Evolutionary conservation across 2,329 filamentous ascomycete genomes (phyloP).

Genomic region (Macroventuria anomochaeta): DNA sequence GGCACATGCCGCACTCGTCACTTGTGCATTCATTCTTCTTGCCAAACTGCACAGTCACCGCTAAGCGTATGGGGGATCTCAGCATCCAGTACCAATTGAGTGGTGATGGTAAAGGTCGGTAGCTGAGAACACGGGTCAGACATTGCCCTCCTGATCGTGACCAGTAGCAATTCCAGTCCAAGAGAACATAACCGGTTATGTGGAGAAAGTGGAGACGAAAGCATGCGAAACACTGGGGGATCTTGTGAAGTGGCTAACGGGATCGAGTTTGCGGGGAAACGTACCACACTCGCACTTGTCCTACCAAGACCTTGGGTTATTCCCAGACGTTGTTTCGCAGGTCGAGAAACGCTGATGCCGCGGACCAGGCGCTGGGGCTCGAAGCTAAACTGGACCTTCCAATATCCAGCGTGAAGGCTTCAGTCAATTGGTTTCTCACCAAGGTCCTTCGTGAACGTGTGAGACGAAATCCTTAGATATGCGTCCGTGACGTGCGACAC

Average conservation of each 20-base stretch:
- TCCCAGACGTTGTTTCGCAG: conserved; percentile 26
- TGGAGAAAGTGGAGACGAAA: conserved; percentile 38
- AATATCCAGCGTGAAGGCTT: neutral
- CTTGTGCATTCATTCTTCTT: neutral
- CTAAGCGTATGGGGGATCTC: conserved; percentile 13
- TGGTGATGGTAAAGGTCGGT: conserved; percentile 6
- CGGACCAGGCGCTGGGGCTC: neutral
- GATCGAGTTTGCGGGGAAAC: conserved; percentile 41
- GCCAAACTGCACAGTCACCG: conserved; percentile 3
- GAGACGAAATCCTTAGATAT: neutral
- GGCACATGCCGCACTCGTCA: neutral
- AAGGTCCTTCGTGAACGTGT: neutral
- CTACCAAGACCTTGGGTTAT: conserved; percentile 16
- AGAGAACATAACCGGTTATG: conserved; percentile 23
- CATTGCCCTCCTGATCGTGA: neutral
- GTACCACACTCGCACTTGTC: conserved; percentile 20
- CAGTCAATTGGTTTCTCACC: neutral
- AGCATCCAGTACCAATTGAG: conserved; percentile 14
- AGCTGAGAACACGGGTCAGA: neutral
- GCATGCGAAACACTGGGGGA: conserved; percentile 25
- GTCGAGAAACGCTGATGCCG: conserved; percentile 2
- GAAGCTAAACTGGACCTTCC: too few species aligned
- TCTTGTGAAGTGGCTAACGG: conserved; percentile 29
- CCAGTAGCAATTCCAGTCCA: conserved; percentile 6
- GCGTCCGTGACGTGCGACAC: neutral